A percentile compares a stretch with the other conserved stretches of the same genome.
Evolutionary conservation across 306 rosid species (phyloP).

Genomic region (Vachellia pachyceras): DNA sequence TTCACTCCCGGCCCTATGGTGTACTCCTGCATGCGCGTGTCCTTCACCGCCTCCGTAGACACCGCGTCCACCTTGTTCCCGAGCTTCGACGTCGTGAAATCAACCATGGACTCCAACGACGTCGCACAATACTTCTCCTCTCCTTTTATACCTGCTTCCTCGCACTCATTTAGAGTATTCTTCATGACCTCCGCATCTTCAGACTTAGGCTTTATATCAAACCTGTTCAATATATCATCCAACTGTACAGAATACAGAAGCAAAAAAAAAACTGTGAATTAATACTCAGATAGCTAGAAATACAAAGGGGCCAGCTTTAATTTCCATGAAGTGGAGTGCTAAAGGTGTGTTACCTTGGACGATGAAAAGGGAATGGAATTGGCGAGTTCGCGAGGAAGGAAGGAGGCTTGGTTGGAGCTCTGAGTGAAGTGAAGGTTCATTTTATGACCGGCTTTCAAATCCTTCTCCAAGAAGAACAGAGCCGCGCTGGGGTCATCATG

Average conservation of each 20-base stretch:
- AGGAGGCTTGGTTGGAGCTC: neutral
- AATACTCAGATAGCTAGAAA: neutral
- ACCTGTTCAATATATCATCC: slow-evolving; percentile 38
- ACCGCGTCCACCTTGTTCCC: slow-evolving; percentile 57
- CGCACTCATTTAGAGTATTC: slow-evolving; percentile 65
- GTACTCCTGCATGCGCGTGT: slow-evolving; percentile 49
- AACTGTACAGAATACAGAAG: slow-evolving; percentile 25
- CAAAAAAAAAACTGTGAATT: no score
- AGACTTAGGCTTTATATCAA: slow-evolving; percentile 54
- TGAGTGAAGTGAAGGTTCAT: neutral
- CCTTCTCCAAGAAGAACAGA: neutral
- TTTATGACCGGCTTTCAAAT: neutral
- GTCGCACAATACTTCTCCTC: slow-evolving; percentile 87
- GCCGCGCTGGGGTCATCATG: slow-evolving; percentile 3
- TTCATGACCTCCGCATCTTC: slow-evolving; percentile 50
- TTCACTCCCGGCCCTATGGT: slow-evolving; percentile 49
- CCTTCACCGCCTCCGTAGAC: slow-evolving; percentile 64
- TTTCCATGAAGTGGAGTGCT: neutral
- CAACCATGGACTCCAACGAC: slow-evolving; percentile 87
- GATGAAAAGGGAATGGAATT: slow-evolving; percentile 71
- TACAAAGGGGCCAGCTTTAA: neutral
- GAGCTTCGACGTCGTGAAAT: slow-evolving; percentile 68
- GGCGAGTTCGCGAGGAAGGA: neutral
- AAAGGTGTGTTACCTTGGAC: neutral
- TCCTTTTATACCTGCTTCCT: slow-evolving; percentile 44